Evolutionary conservation across 495 filamentous ascomycete genomes (phyloP).

Genomic region (Monascus purpureus): DNA sequence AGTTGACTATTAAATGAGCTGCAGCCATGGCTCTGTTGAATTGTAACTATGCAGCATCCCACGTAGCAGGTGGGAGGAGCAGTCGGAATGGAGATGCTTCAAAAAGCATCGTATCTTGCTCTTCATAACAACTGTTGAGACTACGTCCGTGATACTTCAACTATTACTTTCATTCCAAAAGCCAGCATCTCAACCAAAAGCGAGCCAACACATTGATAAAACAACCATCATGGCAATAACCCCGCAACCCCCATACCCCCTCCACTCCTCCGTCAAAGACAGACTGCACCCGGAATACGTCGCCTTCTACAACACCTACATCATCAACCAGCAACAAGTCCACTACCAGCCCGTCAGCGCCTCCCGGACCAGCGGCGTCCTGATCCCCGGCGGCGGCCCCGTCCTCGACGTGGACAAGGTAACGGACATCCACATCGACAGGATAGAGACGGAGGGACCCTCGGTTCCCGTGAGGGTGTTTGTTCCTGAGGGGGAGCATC

Average conservation of each 20-base stretch:
- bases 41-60: not conserved
- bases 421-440: slow-evolving; percentile 29
- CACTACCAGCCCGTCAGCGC: slow-evolving; percentile 39
- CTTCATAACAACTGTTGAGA: not conserved
- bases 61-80: not conserved
- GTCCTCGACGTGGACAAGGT: slow-evolving; percentile 35
- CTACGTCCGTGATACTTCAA: not conserved
- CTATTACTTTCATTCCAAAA: not conserved
- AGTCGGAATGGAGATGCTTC: no score
- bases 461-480: slow-evolving; percentile 32
- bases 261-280: slow-evolving; percentile 35
- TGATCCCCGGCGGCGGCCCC: slow-evolving; percentile 41
- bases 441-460: slow-evolving; percentile 33
- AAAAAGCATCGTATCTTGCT: not conserved
- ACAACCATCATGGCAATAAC: slow-evolving; percentile 14
- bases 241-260: slow-evolving; percentile 38
- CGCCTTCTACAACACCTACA: slow-evolving; percentile 38
- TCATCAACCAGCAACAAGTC: slow-evolving; percentile 35
- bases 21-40: no score
- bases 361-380: slow-evolving; percentile 35
- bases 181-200: not conserved
- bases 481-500: slow-evolving; percentile 28
- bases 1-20: no score
- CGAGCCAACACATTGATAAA: not conserved
- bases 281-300: slow-evolving; percentile 37